Percentiles rank a stretch among this genome's conserved stretches.
phyloP scores from a whole-genome alignment of 805 yeast genomes.

The Cyberlindnera bimundalis region DNA sequence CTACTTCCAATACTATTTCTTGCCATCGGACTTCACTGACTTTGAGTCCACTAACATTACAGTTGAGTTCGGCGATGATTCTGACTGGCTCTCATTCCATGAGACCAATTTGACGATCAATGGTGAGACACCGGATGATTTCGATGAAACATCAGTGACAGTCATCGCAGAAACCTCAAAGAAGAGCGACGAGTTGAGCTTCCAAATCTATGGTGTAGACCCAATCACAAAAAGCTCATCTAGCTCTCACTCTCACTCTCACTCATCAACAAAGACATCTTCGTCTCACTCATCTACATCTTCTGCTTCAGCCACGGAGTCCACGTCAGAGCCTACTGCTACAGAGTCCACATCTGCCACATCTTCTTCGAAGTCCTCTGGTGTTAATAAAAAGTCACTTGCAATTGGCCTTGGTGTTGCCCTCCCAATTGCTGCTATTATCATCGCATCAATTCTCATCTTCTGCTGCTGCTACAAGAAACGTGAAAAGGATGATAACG shows the following conservation, averaged over 20 bases:
- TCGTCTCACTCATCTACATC: slow-evolving; percentile 28
- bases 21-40: slow-evolving; percentile 56
- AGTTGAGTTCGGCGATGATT: slow-evolving; percentile 38
- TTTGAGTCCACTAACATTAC: slow-evolving; percentile 45
- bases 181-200: slow-evolving; percentile 37
- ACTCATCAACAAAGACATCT: slow-evolving; percentile 29
- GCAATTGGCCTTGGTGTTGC: slow-evolving; percentile 93
- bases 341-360: slow-evolving; percentile 24
- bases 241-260: slow-evolving; percentile 26
- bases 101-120: slow-evolving; percentile 56
- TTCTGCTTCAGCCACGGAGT: slow-evolving; percentile 5
- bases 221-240: slow-evolving; percentile 22
- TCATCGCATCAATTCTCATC: slow-evolving; percentile 45
- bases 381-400: slow-evolving; percentile 46
- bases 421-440: slow-evolving; percentile 57
- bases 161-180: slow-evolving; percentile 39
- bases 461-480: slow-evolving; percentile 55
- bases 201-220: slow-evolving; percentile 53
- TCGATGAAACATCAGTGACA: slow-evolving; percentile 38
- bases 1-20: slow-evolving; percentile 54
- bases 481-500: slow-evolving; percentile 32
- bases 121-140: slow-evolving; percentile 61
- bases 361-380: slow-evolving; percentile 20
- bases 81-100: slow-evolving; percentile 67
- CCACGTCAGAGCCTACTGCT: slow-evolving; percentile 26